Conservation (phyloP, 148 eudicot genomes). For the Vaccinium macrocarpon region DNA sequence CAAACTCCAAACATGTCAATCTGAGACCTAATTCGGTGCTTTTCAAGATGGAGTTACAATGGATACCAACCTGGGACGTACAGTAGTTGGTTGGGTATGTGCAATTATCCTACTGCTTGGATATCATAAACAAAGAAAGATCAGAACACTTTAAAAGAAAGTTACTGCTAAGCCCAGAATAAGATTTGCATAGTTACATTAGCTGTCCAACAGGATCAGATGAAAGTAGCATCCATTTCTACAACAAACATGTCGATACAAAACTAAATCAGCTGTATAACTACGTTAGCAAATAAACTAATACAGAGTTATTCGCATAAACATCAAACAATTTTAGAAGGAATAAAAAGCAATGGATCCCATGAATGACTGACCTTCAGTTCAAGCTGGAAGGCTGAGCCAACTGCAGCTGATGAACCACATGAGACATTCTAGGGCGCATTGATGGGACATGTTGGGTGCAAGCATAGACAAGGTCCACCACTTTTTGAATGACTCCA, state of each 20-base stretch:
- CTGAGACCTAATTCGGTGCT: neutral
- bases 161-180: neutral
- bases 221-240: neutral
- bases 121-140: neutral
- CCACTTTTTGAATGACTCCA: conserved; percentile 85
- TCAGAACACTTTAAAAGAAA: neutral
- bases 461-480: conserved; percentile 88
- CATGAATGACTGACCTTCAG: conserved; percentile 25
- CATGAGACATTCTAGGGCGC: conserved; percentile 97
- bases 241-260: neutral
- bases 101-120: neutral
- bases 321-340: neutral
- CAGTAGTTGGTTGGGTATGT: neutral
- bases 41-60: neutral
- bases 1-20: too few species aligned
- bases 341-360: neutral
- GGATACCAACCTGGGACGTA: neutral
- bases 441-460: conserved; percentile 87
- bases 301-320: neutral
- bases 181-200: neutral
- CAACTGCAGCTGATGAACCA: conserved; percentile 89
- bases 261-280: neutral
- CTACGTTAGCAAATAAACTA: neutral
- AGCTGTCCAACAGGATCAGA: neutral
- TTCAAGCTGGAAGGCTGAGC: conserved; percentile 38